phyloP scores from a whole-genome alignment of 345 rosid species.

The Salix koriyanagi region DNA sequence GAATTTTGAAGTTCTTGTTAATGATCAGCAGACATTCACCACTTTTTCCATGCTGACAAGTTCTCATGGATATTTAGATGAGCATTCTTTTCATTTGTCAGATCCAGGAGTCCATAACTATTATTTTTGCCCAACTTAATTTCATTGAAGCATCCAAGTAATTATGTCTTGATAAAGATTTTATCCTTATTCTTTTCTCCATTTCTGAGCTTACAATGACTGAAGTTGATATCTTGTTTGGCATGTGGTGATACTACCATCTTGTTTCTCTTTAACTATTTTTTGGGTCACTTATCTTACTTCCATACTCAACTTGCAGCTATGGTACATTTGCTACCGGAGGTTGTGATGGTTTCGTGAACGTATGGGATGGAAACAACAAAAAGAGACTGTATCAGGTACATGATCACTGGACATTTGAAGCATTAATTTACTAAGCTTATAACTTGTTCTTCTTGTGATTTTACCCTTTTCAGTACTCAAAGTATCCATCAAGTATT shows the following conservation, averaged over 20 bases:
- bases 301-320: constrained; percentile 36
- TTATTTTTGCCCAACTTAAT: not conserved
- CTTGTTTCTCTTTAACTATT: not conserved
- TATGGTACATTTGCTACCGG: constrained; percentile 99
- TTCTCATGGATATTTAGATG: not conserved
- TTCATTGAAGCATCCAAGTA: not conserved
- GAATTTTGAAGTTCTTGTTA: not conserved
- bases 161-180: not conserved
- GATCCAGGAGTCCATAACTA: not conserved
- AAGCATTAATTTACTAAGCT: not conserved
- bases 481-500: constrained; percentile 85
- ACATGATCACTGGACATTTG: not conserved
- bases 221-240: not conserved
- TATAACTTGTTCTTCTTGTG: not conserved
- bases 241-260: not conserved
- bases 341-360: constrained; percentile 96
- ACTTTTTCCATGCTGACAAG: not conserved
- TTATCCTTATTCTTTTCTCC: not conserved
- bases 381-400: constrained; percentile 99
- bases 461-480: constrained; percentile 50
- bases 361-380: constrained; percentile 98
- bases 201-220: not conserved
- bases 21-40: not conserved
- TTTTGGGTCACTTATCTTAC: constrained; percentile 1
- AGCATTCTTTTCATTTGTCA: not conserved